These are phyloP conservation scores for Carex sylvatica DNA, from an alignment of 202 grass and related monocot species.

Conservation along the genomic window DNA sequence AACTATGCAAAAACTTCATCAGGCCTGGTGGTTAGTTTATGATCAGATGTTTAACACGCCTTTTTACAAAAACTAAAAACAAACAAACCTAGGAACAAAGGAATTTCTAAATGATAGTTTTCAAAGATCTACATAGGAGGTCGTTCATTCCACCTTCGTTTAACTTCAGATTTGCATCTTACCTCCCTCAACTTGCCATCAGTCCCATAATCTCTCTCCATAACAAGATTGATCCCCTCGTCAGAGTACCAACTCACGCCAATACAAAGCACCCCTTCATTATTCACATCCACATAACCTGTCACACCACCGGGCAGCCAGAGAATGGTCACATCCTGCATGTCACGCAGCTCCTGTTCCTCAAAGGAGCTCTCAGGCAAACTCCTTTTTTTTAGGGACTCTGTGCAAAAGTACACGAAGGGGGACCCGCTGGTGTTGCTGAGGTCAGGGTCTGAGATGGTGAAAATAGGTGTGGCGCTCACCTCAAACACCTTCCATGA, in stretches of 20 bases:
- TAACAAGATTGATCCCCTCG: conserved; percentile 93
- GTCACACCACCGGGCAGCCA: conserved; percentile 90
- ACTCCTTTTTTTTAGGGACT: conserved; percentile 73
- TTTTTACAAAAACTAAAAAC: background rate
- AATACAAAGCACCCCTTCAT: conserved; percentile 72
- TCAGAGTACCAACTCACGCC: conserved; percentile 92
- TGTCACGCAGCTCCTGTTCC: conserved; percentile 64
- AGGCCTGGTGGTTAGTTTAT: no score
- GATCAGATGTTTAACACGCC: no score
- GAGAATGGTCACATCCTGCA: conserved; percentile 73
- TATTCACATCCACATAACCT: conserved; percentile 67
- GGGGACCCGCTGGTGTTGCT: conserved; percentile 26
- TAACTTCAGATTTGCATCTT: conserved; percentile 78
- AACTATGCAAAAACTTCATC: no score
- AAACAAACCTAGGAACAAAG: background rate
- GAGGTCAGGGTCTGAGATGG: conserved; percentile 27
- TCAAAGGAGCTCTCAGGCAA: conserved; percentile 75
- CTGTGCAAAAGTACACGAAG: conserved; percentile 73
- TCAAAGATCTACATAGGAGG: conserved; percentile 29
- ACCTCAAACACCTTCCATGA: conserved; percentile 97
- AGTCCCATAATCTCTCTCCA: conserved; percentile 89
- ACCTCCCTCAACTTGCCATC: conserved; percentile 85
- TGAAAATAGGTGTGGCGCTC: conserved; percentile 81
- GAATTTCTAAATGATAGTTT: background rate
- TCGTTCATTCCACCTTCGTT: conserved; percentile 63